Percentiles rank a stretch among this genome's conserved stretches.
Evolutionary conservation across 2,329 filamentous ascomycete species (phyloP).

Genomic region (Neodidymelliopsis sp.): DNA sequence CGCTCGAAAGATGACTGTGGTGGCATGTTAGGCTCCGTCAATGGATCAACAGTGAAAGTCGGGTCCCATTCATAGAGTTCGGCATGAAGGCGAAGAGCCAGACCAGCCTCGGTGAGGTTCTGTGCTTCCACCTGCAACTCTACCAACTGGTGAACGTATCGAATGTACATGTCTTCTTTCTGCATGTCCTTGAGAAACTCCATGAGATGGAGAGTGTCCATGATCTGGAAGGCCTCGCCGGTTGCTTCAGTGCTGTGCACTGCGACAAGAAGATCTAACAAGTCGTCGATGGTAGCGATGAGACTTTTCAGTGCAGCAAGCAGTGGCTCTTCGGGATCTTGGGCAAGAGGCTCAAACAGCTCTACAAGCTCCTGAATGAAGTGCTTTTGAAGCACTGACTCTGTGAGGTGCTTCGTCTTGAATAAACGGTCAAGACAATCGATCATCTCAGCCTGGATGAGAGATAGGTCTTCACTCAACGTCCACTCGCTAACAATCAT

Average conservation of each 20-base stretch:
- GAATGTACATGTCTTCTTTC: conserved; percentile 94
- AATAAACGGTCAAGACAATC: conserved; percentile 90
- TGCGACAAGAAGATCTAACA: conserved; percentile 87
- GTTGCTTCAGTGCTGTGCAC: conserved; percentile 79
- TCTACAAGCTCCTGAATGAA: conserved; percentile 87
- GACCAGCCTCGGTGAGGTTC: conserved; percentile 85
- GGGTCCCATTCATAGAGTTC: conserved; percentile 94
- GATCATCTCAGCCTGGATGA: conserved; percentile 96
- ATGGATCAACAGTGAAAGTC: conserved; percentile 67
- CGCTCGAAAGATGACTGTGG: conserved; percentile 88
- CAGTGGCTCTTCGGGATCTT: conserved; percentile 73
- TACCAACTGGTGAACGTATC: conserved; percentile 92
- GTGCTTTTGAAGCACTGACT: conserved; percentile 88
- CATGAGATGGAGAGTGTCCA: conserved; percentile 90
- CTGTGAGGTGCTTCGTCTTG: conserved; percentile 85
- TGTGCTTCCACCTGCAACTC: conserved; percentile 76
- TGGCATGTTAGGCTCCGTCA: conserved; percentile 79
- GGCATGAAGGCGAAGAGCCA: conserved; percentile 88
- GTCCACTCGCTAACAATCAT: conserved; percentile 99
- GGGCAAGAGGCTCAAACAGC: conserved; percentile 76
- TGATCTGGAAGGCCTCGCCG: conserved; percentile 80
- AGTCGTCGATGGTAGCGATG: conserved; percentile 84
- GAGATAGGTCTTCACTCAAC: conserved; percentile 86
- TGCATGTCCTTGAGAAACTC: conserved; percentile 97
- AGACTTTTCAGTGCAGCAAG: conserved; percentile 79